Base-by-base conservation (phyloP, 306 rosid genomes). In the Vigna mungo region DNA sequence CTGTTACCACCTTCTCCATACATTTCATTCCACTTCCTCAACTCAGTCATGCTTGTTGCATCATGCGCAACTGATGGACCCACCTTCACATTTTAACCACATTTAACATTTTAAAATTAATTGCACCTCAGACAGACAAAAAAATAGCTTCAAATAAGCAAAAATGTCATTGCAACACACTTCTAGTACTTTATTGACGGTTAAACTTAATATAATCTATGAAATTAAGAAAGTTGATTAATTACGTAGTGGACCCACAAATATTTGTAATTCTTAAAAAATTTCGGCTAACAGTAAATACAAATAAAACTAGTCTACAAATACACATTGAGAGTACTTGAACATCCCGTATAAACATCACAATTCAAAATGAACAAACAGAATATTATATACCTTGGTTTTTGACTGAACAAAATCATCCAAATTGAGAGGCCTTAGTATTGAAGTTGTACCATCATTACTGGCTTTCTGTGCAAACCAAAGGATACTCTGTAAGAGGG, bases 1-100 rank as follows among this genome's bases (percentile, higher is more conserved):
- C 99, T 85, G 79, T 89, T 95, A 56, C 99, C 99, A 4, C 94
- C 97, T 85, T 95, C 99, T 6, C 99, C 99, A 2, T 95, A 95
- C 87, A 90, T 94, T 71, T 95, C 99, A 53, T 92, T 95, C 99
- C 99, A 95, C 80, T 95, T 95, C 83, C 99, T 88, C 69, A 95
- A 82, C 78, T 92, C 99, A 60, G 88, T 95, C 97, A 95, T 92
- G 86, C 91, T 95, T 11, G 96, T 67, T 43, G 99, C 99, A 75
- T 95, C 97, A 21, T 89, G 92, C 9, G 97, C 94, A 68, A 95
- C 91, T 1, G 99, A 95, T 55, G 99, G 97, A 32, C 99, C 97
- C 13, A 95, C 99, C 99, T 95, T 55, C 68, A 78, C 23, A 70
- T 41, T 34, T 52, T 60, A 84, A 77, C 15, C 0, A 13, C 5